Percentiles rank a stretch among this genome's conserved stretches.
These are phyloP conservation scores for Apiospora kogelbergensis DNA, from an alignment of 2,329 filamentous ascomycete species.

Conservation along the genomic window DNA sequence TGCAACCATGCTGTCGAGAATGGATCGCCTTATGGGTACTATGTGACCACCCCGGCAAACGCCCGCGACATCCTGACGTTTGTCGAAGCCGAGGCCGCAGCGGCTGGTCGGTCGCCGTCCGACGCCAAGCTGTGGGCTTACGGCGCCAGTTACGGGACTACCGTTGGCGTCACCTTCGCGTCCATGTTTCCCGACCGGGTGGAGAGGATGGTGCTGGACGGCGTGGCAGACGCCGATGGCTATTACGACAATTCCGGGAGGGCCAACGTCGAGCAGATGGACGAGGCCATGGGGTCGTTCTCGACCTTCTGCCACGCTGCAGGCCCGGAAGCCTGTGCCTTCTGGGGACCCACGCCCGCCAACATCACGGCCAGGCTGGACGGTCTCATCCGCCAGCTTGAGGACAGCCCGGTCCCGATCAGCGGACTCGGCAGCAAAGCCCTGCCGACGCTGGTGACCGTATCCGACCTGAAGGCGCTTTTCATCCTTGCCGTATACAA, in stretches of 20 bases:
- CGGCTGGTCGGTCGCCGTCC: conserved; percentile 20
- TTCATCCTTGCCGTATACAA: conserved; percentile 24
- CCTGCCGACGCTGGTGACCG: conserved; percentile 25
- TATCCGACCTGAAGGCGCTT: conserved; percentile 30
- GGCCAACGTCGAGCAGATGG: conserved; percentile 23
- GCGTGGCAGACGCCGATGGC: conserved; percentile 26
- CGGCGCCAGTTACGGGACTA: conserved; percentile 34
- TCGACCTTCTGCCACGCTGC: conserved; percentile 25
- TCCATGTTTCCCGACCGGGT: conserved; percentile 41
- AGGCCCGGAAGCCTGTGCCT: conserved; percentile 26
- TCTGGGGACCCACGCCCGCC: conserved; percentile 28
- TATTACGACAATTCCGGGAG: conserved; percentile 18
- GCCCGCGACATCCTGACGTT: conserved; percentile 32
- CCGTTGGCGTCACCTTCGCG: conserved; percentile 39
- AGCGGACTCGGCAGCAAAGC: conserved; percentile 18
- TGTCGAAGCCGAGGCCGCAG: conserved; percentile 28
- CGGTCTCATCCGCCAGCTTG: conserved; percentile 24
- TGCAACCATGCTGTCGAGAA: conserved; percentile 29
- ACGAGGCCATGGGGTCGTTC: conserved; percentile 22
- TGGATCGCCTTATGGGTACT: conserved; percentile 28
- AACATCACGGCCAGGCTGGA: conserved; percentile 28
- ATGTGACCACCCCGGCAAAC: conserved; percentile 31
- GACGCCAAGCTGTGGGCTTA: conserved; percentile 30
- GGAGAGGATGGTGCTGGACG: conserved; percentile 37
- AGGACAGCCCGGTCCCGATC: conserved; percentile 25